Base-by-base conservation (phyloP, 1,139 yeast species). In the Geotrichum australiense region DNA sequence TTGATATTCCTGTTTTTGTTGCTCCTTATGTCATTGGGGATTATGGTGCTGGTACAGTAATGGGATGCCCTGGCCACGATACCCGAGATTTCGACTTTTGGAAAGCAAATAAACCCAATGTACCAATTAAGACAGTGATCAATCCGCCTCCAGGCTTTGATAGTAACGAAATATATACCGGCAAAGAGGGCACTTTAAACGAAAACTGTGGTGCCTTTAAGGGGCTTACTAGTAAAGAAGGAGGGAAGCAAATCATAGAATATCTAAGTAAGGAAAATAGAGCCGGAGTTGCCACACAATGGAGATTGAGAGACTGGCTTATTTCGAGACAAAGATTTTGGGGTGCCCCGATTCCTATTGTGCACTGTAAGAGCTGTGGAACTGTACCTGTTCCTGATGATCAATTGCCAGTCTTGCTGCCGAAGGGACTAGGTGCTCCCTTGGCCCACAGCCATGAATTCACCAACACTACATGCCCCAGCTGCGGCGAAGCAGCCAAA, bases 11-110 rank as follows among this genome's bases (percentile, higher is more conserved):
- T 0, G 77, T 91, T 0, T 91, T 75, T 65, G 89, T 73, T 2
- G 96, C 97, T 0, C 95, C 96, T 0, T 91, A 87, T 61, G 97
- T 91, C 0, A 61, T 89, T 28, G 78, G 83, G 4, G 67, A 73
- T 4, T 89, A 89, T 57, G 97, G 96, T 0, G 75, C 75, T 49
- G 95, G 95, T 35, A 94, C 96, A 1, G 97, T 91, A 0, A 89
- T 91, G 97, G 98, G 98, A 1, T 85, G 94, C 54, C 98, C 98
- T 1, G 96, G 82, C 0, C 97, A 89, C 60, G 97, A 91, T 58
- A 67, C 68, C 35, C 71, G 97, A 47, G 98, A 91, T 57, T 75
- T 59, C 53, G 84, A 69, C 3, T 89, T 91, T 57, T 89, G 96
- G 96, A 56, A 60, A 5, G 56, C 65, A 36, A 85, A 83, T 56